phyloP scores from a whole-genome alignment of 805 yeast genomes.

The Cyberlindnera sargentensis region DNA sequence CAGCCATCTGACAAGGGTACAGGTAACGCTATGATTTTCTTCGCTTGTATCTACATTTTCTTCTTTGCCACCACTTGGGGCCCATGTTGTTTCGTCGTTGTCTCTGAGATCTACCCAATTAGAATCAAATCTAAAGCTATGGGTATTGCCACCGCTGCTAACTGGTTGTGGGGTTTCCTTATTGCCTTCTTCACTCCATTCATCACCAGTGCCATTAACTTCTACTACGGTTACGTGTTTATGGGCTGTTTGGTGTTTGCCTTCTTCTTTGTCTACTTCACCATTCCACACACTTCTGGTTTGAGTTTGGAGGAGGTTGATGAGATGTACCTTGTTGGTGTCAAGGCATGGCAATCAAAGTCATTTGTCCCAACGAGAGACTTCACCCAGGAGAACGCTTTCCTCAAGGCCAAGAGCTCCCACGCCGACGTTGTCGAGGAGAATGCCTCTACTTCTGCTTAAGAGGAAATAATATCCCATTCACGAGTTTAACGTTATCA shows the following conservation, averaged over 20 bases:
- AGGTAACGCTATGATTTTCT: constrained; percentile 65
- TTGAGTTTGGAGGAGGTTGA: constrained; percentile 79
- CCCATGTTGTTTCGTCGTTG: constrained; percentile 56
- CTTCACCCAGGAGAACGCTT: constrained; percentile 20
- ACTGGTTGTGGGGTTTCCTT: constrained; percentile 63
- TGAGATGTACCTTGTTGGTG: constrained; percentile 42
- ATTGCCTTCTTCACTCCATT: constrained; percentile 68
- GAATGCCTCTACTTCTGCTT: neutral
- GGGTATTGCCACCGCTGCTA: constrained; percentile 55
- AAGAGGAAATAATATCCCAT: neutral
- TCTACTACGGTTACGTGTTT: constrained; percentile 63
- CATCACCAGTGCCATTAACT: constrained; percentile 57
- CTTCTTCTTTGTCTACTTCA: constrained; percentile 63
- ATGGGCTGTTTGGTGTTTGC: constrained; percentile 54
- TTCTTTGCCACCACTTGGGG: constrained; percentile 75
- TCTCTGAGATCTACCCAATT: constrained; percentile 65
- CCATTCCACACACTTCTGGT: constrained; percentile 75
- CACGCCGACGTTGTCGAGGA: constrained; percentile 7
- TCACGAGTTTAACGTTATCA: neutral
- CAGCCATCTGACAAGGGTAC: constrained; percentile 44
- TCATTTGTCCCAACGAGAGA: constrained; percentile 43
- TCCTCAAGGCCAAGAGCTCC: constrained; percentile 18
- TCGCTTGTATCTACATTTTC: constrained; percentile 63
- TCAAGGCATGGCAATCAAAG: constrained; percentile 40
- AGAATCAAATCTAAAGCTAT: constrained; percentile 55